Base-by-base conservation (phyloP, 345 rosid genomes). In the Pugionium cornutum region DNA sequence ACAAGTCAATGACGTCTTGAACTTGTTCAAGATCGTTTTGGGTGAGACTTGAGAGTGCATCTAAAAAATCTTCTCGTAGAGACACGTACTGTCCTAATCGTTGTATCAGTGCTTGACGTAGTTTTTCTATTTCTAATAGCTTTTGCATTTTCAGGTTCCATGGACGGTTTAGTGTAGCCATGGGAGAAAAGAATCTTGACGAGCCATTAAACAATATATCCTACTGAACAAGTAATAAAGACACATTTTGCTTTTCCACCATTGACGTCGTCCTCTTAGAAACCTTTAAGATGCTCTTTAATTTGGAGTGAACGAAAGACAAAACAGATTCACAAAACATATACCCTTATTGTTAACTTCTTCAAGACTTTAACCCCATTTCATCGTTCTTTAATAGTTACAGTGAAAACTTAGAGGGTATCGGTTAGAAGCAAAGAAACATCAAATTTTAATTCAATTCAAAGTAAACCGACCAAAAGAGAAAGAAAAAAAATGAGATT, bases 211-310 rank as follows among this genome's bases (percentile, higher is more conserved):
- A 68, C 77, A 3, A 74, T 61, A 49, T 47, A 74, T 10, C 89
- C 95, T 73, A 87, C 89, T 35, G 95, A 79, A 33, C 87, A 87
- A 9, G 86, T 88, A 29, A 78, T 91, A 46, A 87, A 85, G 26
- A 82, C 79, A 82, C 79, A 29, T 54, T 72, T 64, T 62, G 74
- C 44, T 50, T 67, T 7, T 61, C 70, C 7, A 9, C 60, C 73
- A 70, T 64, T 62, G 66, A 31, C 4, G 41, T 4, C 43, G 29
- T 41, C 6, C 44, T 62, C 56, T 70, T 63, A 11, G 58, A 44
- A 55, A 51, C 49, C 11, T 64, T 30, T 31, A 39, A 44, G 40
- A 51, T 57, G 44, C 7, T 39, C 52, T 56, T 63, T 7, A 31
- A 47, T 58, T 64, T 72, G 66, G 33, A 50, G 61, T 72, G 67